These are phyloP conservation scores for Massarina eburnea DNA, from an alignment of 2,329 filamentous ascomycete genomes.

Conservation along the genomic window DNA sequence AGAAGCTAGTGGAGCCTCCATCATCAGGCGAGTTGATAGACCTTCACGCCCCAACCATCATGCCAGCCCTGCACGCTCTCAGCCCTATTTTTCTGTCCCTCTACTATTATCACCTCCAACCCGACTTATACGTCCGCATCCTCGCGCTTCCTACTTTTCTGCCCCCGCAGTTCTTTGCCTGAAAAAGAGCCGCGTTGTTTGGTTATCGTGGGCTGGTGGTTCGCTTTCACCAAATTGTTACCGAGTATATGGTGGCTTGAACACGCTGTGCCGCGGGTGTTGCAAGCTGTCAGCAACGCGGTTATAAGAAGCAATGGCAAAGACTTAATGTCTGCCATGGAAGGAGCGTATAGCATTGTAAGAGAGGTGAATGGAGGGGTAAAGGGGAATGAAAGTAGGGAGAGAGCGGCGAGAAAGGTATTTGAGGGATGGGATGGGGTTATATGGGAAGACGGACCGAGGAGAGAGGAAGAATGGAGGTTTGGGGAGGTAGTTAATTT, in stretches of 20 bases:
- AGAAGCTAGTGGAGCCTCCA: slow-evolving; percentile 14
- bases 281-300: slow-evolving; percentile 23
- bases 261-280: slow-evolving; percentile 12
- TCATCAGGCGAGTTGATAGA: slow-evolving; percentile 13
- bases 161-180: slow-evolving; percentile 27
- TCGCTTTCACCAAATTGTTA: slow-evolving; percentile 24
- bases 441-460: slow-evolving; percentile 27
- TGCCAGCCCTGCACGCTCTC: slow-evolving; percentile 32
- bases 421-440: slow-evolving; percentile 33
- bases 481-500: background rate
- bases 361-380: slow-evolving; percentile 13
- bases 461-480: slow-evolving; percentile 19
- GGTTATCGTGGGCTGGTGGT: slow-evolving; percentile 33
- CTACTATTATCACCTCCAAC: slow-evolving; percentile 32
- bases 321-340: slow-evolving; percentile 17
- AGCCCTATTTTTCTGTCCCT: slow-evolving; percentile 37
- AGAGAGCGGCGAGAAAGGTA: slow-evolving; percentile 25
- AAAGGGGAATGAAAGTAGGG: slow-evolving; percentile 17
- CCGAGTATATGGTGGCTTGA: slow-evolving; percentile 31
- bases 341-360: slow-evolving; percentile 23
- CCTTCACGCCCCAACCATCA: slow-evolving; percentile 19
- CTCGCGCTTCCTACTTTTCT: slow-evolving; percentile 34
- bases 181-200: slow-evolving; percentile 31
- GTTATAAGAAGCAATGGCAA: slow-evolving; percentile 14
- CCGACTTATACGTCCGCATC: slow-evolving; percentile 32